phyloP scores from a whole-genome alignment of 2,329 filamentous ascomycete species.

The Davidsoniella virescens region DNA sequence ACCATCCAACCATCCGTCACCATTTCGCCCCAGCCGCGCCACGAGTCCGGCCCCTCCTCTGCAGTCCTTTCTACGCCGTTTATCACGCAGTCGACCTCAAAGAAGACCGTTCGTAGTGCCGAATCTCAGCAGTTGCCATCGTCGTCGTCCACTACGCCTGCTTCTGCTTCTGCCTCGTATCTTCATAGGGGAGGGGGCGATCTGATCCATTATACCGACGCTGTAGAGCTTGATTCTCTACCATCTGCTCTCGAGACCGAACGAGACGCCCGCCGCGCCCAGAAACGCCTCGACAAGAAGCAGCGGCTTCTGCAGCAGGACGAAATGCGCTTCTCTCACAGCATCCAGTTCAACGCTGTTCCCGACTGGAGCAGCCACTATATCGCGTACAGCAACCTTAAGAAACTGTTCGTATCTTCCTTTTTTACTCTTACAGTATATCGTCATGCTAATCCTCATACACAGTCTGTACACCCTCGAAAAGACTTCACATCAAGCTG shows the following conservation, averaged over 20 bases:
- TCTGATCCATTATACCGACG: slow-evolving; percentile 13
- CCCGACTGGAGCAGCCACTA: slow-evolving; percentile 99
- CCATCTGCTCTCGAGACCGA: slow-evolving; percentile 17
- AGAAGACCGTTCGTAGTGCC: too few species aligned
- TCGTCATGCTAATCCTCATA: neutral
- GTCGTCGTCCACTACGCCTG: neutral
- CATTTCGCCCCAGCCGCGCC: slow-evolving; percentile 20
- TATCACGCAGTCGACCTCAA: too few species aligned
- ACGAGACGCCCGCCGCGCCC: slow-evolving; percentile 20
- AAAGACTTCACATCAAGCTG: slow-evolving; percentile 47
- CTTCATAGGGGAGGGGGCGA: slow-evolving; percentile 11
- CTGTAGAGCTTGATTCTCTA: slow-evolving; percentile 26
- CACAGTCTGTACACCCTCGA: slow-evolving; percentile 84
- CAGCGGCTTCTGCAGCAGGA: slow-evolving; percentile 53
- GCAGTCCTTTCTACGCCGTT: slow-evolving; percentile 10
- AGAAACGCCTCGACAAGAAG: slow-evolving; percentile 46
- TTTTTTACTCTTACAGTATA: too few species aligned
- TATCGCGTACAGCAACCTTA: slow-evolving; percentile 95
- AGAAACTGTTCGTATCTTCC: slow-evolving; percentile 61
- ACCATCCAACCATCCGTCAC: slow-evolving; percentile 16
- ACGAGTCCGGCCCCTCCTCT: slow-evolving; percentile 25
- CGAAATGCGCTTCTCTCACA: slow-evolving; percentile 99
- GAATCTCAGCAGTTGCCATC: too few species aligned
- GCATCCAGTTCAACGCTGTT: slow-evolving; percentile 97
- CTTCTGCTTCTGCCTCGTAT: slow-evolving; percentile 9